Conservation (phyloP, 1,284 basidiomycete genomes). For the Dichomitus squalens region DNA sequence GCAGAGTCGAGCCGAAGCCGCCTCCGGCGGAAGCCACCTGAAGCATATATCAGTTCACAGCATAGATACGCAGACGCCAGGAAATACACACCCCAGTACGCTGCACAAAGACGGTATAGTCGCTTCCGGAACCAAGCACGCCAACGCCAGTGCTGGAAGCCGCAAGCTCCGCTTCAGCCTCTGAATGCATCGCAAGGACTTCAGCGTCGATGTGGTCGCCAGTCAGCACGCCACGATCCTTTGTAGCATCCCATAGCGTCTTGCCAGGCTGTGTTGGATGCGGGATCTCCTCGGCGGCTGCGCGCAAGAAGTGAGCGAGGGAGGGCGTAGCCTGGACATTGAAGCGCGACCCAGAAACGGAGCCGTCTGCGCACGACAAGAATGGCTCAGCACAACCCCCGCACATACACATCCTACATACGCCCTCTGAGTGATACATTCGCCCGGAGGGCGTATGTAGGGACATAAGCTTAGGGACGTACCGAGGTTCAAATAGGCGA, state of each 20-base stretch:
- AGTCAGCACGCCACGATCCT: conserved; percentile 56
- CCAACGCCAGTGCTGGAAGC: conserved; percentile 36
- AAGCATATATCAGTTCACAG: background rate
- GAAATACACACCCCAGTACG: conserved; percentile 43
- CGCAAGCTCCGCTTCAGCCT: conserved; percentile 27
- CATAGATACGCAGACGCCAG: background rate
- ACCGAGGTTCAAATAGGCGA: conserved; percentile 86
- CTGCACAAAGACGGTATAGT: conserved; percentile 81
- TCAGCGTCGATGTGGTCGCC: conserved; percentile 36
- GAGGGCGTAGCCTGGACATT: conserved; percentile 66
- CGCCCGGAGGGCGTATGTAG: background rate
- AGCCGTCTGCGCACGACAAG: conserved; percentile 44
- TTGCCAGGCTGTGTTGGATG: conserved; percentile 59
- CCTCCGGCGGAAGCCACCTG: conserved; percentile 53
- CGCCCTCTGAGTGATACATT: background rate
- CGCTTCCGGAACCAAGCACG: conserved; percentile 59
- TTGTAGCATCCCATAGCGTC: conserved; percentile 66
- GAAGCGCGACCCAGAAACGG: conserved; percentile 71
- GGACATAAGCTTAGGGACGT: conserved; percentile 23
- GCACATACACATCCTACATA: background rate
- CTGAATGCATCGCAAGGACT: conserved; percentile 27
- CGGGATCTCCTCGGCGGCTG: conserved; percentile 65
- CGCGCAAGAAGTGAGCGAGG: conserved; percentile 71
- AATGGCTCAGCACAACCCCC: background rate
- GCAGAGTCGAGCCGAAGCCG: conserved; percentile 48